A percentile compares a stretch with the other conserved stretches of the same genome.
phyloP scores from a whole-genome alignment of 2,329 filamentous ascomycete genomes.

The Pseudocercospora eumusae region DNA sequence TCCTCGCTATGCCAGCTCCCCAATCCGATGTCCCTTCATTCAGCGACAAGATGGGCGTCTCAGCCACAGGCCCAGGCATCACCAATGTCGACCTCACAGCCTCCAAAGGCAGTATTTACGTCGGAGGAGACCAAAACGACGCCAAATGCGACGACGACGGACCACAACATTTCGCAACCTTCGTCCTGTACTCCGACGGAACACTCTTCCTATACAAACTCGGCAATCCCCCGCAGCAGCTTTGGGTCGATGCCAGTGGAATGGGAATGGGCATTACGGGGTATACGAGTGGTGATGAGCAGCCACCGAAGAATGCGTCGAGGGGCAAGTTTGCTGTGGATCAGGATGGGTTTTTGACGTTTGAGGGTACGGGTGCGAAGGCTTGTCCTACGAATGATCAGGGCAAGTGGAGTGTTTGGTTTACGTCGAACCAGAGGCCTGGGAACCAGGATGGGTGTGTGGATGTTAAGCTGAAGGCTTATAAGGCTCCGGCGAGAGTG shows the following conservation, averaged over 20 bases:
- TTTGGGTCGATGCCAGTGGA: conserved; percentile 23
- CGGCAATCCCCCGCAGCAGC: conserved; percentile 17
- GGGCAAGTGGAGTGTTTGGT: conserved; percentile 3
- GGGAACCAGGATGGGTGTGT: conserved; percentile 19
- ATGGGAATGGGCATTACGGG: conserved; percentile 17
- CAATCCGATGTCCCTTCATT: not conserved
- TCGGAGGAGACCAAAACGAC: conserved; percentile 23
- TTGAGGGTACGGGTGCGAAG: conserved; percentile 15
- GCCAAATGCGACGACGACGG: conserved; percentile 16
- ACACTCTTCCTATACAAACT: conserved; percentile 14
- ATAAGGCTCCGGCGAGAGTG: conserved; percentile 16
- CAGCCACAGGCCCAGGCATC: conserved; percentile 1
- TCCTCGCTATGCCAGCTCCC: not conserved
- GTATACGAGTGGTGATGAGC: conserved; percentile 20
- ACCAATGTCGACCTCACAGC: conserved; percentile 26
- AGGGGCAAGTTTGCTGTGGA: conserved; percentile 14
- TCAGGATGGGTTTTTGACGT: conserved; percentile 16
- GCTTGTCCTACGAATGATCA: conserved; percentile 19
- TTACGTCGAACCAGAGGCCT: conserved; percentile 15
- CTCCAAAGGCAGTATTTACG: conserved; percentile 22
- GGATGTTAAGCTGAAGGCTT: conserved; percentile 17
- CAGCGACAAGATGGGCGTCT: conserved; percentile 10
- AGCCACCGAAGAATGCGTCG: not conserved
- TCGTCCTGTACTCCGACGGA: conserved; percentile 14
- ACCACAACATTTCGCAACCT: conserved; percentile 13